Base-by-base conservation (phyloP, 2,329 filamentous ascomycete genomes). In the Coniochaeta sp. region DNA sequence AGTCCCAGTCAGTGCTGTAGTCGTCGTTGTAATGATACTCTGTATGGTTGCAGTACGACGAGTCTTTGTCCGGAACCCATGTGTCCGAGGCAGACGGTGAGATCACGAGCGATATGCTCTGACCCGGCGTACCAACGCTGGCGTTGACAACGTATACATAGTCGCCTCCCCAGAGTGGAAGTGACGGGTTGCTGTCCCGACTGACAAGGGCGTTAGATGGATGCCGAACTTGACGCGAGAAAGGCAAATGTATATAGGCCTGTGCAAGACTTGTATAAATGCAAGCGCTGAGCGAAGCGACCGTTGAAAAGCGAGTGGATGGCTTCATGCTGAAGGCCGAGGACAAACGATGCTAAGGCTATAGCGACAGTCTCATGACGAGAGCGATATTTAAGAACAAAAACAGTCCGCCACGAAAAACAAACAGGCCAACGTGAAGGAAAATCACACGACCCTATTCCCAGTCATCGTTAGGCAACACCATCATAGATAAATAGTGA, bases 71-170 rank as follows among this genome's bases (percentile, higher is more conserved):
- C 17, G 64, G 62, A 16, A 72, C 66, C 70, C 70, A 73, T 2
- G 71, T 70, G 38, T 68, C 60, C 14, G 64, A 58, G 3, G 61
- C 28, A 0, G 65, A 67, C 1, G 68, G 59, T 28, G 69, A 66
- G 32, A 72, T 62, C 26, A 66, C 42, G 36, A 73, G 61, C 28
- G 66, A 63, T 8, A 73, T 22, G 7, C 64, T 57, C 61, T 73
- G 71, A 7, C 63, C 59, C 17, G 71, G 71, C 3, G 69, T 67
- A 57, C 69, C 67, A 54, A 72, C 62, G 4, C 65, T 60, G 55
- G 61, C 66, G 30, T 70, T 65, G 50, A 69, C 64, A 34, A 67
- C 59, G 55, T 67, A 71, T 19, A 63, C 61, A 59, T 62, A 63
- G 22, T 61, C 61, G 12, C 62, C 32, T n/a, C 59, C 61, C 2